These are phyloP conservation scores for Allium sativum DNA, from an alignment of 106 monocot genomes.

Conservation along the genomic window DNA sequence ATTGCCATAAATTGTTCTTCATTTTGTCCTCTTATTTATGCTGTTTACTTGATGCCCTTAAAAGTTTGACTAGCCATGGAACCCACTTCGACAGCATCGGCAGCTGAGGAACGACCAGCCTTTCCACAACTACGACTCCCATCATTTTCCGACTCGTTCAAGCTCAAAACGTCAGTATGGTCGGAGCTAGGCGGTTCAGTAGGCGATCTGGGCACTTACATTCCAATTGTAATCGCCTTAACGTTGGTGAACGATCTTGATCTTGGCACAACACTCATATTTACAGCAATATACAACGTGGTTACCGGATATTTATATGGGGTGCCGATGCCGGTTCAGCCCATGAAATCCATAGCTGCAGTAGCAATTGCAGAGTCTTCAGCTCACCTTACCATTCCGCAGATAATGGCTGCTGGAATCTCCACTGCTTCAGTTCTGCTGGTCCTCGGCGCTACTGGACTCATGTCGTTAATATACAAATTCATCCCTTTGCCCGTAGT, in stretches of 20 bases:
- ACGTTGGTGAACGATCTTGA: conserved; percentile 71
- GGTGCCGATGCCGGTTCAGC: conserved; percentile 98
- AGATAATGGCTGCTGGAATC: conserved; percentile 98
- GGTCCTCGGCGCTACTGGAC: conserved; percentile 70
- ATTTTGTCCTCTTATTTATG: too few species aligned
- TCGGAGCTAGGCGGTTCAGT: conserved; percentile 86
- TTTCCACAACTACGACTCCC: conserved; percentile 7
- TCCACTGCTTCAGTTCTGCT: conserved; percentile 59
- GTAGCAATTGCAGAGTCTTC: conserved; percentile 68
- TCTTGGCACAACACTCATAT: conserved; percentile 88
- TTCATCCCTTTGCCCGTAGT: conserved; percentile 89
- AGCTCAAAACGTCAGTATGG: conserved; percentile 64
- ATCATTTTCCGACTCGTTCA: conserved; percentile 26
- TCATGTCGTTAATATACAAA: conserved; percentile 80
- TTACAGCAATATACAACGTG: conserved; percentile 89
- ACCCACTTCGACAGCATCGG: too few species aligned
- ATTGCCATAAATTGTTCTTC: too few species aligned
- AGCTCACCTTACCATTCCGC: conserved; percentile 46
- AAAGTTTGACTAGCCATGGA: too few species aligned
- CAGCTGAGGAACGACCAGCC: too few species aligned
- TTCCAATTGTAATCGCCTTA: conserved; percentile 88
- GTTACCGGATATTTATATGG: conserved; percentile 75
- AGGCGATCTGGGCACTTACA: conserved; percentile 89
- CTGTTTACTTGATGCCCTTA: too few species aligned
- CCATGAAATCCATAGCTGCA: conserved; percentile 98